A percentile compares a stretch with the other conserved stretches of the same genome.
Evolutionary conservation across 1,284 basidiomycete species (phyloP).

Genomic region (Fomes fomentarius): DNA sequence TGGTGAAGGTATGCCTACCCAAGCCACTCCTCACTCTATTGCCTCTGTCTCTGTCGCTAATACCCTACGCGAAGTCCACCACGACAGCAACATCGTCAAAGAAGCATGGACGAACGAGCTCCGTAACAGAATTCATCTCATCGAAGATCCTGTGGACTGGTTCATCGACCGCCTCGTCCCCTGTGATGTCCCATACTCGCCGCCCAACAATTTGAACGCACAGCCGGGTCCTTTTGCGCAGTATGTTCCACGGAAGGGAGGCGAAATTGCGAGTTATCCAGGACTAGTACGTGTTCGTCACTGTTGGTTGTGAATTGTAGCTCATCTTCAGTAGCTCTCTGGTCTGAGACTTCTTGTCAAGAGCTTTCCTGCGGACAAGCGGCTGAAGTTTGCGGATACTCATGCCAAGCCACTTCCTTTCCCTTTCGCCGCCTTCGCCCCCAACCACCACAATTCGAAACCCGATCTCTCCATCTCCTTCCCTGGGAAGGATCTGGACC

Average conservation of each 20-base stretch:
- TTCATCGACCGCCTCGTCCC: neutral
- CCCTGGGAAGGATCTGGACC: neutral
- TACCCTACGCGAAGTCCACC: neutral
- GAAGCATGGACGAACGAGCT: neutral
- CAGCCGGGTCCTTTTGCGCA: neutral
- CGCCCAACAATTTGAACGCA: no score
- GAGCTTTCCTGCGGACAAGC: neutral
- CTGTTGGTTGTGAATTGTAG: no score
- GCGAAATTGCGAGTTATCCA: neutral
- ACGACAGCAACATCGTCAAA: neutral
- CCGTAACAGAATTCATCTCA: neutral
- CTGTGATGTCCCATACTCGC: neutral
- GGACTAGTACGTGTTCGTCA: neutral
- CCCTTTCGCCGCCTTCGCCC: conserved; percentile 5
- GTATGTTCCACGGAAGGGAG: neutral
- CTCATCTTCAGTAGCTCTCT: neutral
- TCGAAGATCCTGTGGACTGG: neutral
- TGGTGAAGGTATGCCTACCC: neutral
- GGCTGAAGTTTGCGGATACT: conserved; percentile 2
- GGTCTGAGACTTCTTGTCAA: neutral
- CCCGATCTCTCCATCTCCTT: conserved; percentile 13
- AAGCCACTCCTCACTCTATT: neutral
- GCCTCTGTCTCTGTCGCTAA: neutral
- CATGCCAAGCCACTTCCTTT: neutral
- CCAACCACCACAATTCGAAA: conserved; percentile 5